Conservation (phyloP, 2,329 filamentous ascomycete species). For the Myriosclerotinia scirpicola region DNA sequence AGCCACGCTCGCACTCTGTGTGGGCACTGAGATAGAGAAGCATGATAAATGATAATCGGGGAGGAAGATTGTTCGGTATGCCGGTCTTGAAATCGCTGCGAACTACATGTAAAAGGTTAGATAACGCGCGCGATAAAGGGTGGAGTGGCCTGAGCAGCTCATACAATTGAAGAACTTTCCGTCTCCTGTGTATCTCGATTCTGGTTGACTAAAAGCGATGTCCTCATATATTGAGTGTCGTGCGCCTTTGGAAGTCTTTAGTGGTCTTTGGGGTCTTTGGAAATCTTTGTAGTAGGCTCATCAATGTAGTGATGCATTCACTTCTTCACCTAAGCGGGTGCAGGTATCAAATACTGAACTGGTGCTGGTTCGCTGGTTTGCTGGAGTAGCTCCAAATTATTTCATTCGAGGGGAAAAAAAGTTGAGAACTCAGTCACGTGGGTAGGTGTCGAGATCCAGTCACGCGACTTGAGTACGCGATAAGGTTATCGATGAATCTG, state of each 20-base stretch:
- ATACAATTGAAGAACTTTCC: background rate
- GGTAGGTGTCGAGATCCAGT: background rate
- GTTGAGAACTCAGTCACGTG: background rate
- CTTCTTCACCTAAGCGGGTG: constrained; percentile 1
- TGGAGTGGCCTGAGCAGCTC: background rate
- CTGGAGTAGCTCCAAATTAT: background rate
- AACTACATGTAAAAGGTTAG: background rate
- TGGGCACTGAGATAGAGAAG: background rate
- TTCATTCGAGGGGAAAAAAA: background rate
- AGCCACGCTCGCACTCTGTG: background rate
- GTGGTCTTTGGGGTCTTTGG: no score
- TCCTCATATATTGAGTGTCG: background rate
- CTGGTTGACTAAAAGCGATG: background rate
- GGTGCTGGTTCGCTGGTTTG: background rate
- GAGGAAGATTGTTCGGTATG: background rate
- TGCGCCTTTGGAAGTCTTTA: background rate
- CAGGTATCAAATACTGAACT: background rate
- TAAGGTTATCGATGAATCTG: background rate
- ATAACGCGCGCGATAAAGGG: background rate
- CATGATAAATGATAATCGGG: background rate
- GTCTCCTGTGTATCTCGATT: background rate
- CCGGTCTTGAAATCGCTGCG: background rate
- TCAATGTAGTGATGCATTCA: background rate
- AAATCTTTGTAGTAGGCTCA: background rate
- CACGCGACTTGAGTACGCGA: background rate